Evolutionary conservation across 305 asterid genomes (phyloP).

Genomic region (Solanum hybrid): DNA sequence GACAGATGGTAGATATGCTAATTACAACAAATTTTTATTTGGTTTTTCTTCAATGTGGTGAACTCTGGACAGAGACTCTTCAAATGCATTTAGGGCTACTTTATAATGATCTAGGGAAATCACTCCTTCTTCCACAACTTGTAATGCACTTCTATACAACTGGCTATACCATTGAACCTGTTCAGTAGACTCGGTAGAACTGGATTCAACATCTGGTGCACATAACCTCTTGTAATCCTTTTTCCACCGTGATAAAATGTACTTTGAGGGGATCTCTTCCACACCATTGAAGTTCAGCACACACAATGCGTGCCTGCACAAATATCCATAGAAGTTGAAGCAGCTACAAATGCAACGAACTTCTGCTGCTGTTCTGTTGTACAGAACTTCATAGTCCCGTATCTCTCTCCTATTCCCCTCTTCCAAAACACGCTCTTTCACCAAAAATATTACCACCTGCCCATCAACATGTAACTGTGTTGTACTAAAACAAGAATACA

Average conservation of each 20-base stretch:
- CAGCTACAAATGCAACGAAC: constrained; percentile 77
- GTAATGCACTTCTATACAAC: constrained; percentile 57
- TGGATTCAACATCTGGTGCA: constrained; percentile 20
- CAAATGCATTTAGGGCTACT: constrained; percentile 44
- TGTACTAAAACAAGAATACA: constrained; percentile 78
- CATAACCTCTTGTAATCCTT: constrained; percentile 52
- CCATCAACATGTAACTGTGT: constrained; percentile 58
- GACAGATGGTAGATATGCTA: neutral
- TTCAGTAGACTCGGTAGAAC: constrained; percentile 19
- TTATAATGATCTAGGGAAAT: constrained; percentile 59
- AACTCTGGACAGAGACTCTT: constrained; percentile 58
- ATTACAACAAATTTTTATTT: constrained; percentile 2
- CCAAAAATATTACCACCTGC: constrained; percentile 42
- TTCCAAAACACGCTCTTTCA: constrained; percentile 50
- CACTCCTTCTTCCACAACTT: constrained; percentile 74
- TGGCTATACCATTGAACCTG: constrained; percentile 37
- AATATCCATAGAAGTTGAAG: constrained; percentile 71
- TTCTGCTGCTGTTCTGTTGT: constrained; percentile 41
- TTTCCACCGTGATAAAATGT: constrained; percentile 59
- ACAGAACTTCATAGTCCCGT: constrained; percentile 59
- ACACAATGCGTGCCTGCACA: constrained; percentile 64
- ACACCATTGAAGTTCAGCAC: constrained; percentile 70
- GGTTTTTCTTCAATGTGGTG: constrained; percentile 29
- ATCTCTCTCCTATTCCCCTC: constrained; percentile 71
- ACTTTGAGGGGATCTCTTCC: constrained; percentile 64